A percentile compares a stretch with the other conserved stretches of the same genome.
phyloP scores from a whole-genome alignment of 2,329 filamentous ascomycete genomes.

The Lasiodiplodia sp. region DNA sequence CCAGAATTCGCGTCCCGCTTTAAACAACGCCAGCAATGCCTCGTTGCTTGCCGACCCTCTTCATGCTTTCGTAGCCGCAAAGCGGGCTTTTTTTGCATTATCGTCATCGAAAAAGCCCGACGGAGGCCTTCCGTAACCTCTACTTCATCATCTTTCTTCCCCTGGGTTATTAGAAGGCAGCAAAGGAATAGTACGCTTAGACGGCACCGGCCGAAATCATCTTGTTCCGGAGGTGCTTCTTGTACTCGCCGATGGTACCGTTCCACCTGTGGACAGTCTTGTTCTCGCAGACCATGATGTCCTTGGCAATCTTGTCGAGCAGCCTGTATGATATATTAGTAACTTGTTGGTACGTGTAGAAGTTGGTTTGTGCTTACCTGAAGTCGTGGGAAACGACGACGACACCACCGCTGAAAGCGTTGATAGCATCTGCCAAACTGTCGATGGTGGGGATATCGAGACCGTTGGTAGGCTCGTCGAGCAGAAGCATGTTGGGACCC shows the following conservation, averaged over 20 bases:
- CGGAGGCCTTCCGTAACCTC: conserved; percentile 9
- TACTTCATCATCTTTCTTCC: conserved; percentile 7
- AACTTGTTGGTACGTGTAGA: conserved; percentile 13
- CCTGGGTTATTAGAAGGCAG: conserved; percentile 6
- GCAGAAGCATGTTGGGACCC: conserved; percentile 93
- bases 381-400: conserved; percentile 99
- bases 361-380: conserved; percentile 68
- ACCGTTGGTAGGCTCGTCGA: conserved; percentile 99
- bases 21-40: conserved; percentile 26
- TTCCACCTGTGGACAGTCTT: conserved; percentile 91
- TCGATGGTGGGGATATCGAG: conserved; percentile 99
- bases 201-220: conserved; percentile 90
- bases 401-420: conserved; percentile 93
- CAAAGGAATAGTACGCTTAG: conserved; percentile 56
- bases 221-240: conserved; percentile 99
- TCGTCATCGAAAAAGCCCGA: conserved; percentile 14
- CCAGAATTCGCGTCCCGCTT: conserved; percentile 10
- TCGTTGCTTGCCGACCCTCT: conserved; percentile 24
- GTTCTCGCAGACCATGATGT: conserved; percentile 99
- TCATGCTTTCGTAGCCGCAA: conserved; percentile 27
- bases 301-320: conserved; percentile 99
- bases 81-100: conserved; percentile 15
- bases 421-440: conserved; percentile 95
- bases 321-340: conserved; percentile 69
- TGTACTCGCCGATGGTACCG: conserved; percentile 91